phyloP scores from a whole-genome alignment of 2,329 filamentous ascomycete genomes.

The Cercospora zeina region DNA sequence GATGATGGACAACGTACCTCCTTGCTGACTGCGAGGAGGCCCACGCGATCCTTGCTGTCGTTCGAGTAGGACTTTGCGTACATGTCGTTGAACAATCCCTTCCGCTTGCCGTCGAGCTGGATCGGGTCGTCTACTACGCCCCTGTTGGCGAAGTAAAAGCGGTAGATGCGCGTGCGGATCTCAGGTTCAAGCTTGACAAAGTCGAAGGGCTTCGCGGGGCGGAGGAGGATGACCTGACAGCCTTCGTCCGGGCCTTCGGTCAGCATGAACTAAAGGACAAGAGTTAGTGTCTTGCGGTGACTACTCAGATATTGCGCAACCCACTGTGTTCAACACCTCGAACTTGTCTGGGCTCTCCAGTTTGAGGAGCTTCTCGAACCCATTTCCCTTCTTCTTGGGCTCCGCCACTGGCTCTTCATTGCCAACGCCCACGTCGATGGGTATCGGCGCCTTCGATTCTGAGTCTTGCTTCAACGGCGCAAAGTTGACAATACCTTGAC shows the following conservation, averaged over 20 bases:
- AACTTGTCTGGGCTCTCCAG: conserved; percentile 39
- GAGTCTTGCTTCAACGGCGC: conserved; percentile 24
- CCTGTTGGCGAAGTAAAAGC: conserved; percentile 36
- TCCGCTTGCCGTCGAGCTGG: conserved; percentile 38
- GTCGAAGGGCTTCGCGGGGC: conserved; percentile 39
- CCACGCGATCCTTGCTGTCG: conserved; percentile 38
- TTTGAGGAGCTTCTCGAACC: conserved; percentile 37
- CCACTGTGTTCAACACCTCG: conserved; percentile 38
- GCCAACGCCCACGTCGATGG: conserved; percentile 34
- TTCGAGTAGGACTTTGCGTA: conserved; percentile 40
- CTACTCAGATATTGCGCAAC: conserved; percentile 8
- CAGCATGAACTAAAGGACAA: conserved; percentile 30
- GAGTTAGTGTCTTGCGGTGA: conserved; percentile 10
- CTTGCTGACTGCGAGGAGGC: conserved; percentile 39
- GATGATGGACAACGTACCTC: conserved; percentile 27
- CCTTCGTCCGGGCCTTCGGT: conserved; percentile 39
- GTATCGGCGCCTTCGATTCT: conserved; percentile 21
- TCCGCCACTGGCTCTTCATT: conserved; percentile 29
- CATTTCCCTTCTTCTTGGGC: conserved; percentile 27
- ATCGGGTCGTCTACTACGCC: conserved; percentile 34
- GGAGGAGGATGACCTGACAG: conserved; percentile 41
- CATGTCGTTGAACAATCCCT: conserved; percentile 26
- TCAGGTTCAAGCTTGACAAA: conserved; percentile 38
- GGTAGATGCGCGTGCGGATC: conserved; percentile 37
- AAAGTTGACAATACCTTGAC: conserved; percentile 16